Percentiles rank a stretch among this genome's conserved stretches.
Conservation (phyloP, 805 yeast genomes). For the Hemisphaericaspora nanyangensis region DNA sequence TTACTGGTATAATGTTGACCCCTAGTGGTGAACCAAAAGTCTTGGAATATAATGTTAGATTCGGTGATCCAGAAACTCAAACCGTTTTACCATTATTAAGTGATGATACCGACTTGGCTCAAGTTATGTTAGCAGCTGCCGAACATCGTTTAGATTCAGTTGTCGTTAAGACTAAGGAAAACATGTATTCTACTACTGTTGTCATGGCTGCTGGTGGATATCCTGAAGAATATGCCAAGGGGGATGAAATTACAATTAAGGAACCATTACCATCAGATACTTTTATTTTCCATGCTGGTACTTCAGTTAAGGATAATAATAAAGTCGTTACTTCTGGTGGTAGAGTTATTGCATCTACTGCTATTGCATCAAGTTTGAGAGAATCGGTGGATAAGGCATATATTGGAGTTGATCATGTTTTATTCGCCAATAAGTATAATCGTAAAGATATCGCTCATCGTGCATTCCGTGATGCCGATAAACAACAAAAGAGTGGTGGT, state of each 20-base stretch:
- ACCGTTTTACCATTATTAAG: slow-evolving; percentile 85
- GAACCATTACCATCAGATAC: slow-evolving; percentile 52
- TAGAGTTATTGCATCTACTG: slow-evolving; percentile 93
- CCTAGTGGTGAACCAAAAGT: slow-evolving; percentile 84
- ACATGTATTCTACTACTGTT: slow-evolving; percentile 81
- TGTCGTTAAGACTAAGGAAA: slow-evolving; percentile 46
- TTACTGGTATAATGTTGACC: slow-evolving; percentile 92
- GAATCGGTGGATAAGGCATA: slow-evolving; percentile 86
- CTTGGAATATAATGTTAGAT: slow-evolving; percentile 94
- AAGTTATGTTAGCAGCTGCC: slow-evolving; percentile 88
- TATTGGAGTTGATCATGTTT: slow-evolving; percentile 72
- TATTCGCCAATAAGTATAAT: slow-evolving; percentile 73
- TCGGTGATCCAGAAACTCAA: slow-evolving; percentile 99
- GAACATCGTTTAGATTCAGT: slow-evolving; percentile 92
- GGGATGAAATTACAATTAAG: slow-evolving; percentile 70
- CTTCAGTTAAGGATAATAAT: slow-evolving; percentile 52
- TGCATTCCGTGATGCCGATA: slow-evolving; percentile 65
- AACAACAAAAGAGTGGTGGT: slow-evolving; percentile 11
- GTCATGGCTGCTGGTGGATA: slow-evolving; percentile 97
- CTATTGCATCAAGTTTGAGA: slow-evolving; percentile 69
- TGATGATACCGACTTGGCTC: slow-evolving; percentile 86
- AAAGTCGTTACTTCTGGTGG: slow-evolving; percentile 84
- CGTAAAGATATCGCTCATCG: slow-evolving; percentile 94
- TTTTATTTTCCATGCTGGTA: slow-evolving; percentile 94
- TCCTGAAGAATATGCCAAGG: slow-evolving; percentile 83